phyloP scores from a whole-genome alignment of 768 basidiomycete genomes.

The Kwoniella dendrophila region DNA sequence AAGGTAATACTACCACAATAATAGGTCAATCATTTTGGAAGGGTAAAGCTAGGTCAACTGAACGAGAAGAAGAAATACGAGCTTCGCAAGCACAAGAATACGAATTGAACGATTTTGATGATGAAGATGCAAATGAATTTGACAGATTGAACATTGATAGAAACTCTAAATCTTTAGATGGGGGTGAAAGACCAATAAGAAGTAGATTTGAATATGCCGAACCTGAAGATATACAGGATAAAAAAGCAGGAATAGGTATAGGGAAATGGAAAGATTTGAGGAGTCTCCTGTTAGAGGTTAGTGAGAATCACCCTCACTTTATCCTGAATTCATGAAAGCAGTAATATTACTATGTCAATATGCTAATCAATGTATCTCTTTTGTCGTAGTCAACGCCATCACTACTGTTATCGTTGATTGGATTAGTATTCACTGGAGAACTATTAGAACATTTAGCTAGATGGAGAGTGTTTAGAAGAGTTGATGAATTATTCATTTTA shows the following conservation, averaged over 20 bases:
- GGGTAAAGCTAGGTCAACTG: neutral
- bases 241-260: neutral
- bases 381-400: constrained; percentile 77
- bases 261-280: constrained; percentile 35
- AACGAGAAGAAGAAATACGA: neutral
- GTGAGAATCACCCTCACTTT: constrained; percentile 16
- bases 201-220: constrained; percentile 21
- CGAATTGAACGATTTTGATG: neutral
- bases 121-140: constrained; percentile 7
- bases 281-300: constrained; percentile 51
- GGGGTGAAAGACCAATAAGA: neutral
- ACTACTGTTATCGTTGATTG: constrained; percentile 77
- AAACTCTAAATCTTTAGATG: too few relatives aligned
- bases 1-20: neutral
- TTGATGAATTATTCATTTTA: constrained; percentile 95
- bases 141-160: neutral
- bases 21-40: neutral
- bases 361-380: neutral
- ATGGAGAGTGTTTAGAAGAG: constrained; percentile 84
- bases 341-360: neutral
- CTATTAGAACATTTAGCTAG: constrained; percentile 85
- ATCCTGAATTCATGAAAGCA: too few relatives aligned
- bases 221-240: constrained; percentile 3
- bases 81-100: neutral
- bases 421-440: constrained; percentile 86